phyloP scores from a whole-genome alignment of 106 monocot species.

The Dendrobium catenatum region DNA sequence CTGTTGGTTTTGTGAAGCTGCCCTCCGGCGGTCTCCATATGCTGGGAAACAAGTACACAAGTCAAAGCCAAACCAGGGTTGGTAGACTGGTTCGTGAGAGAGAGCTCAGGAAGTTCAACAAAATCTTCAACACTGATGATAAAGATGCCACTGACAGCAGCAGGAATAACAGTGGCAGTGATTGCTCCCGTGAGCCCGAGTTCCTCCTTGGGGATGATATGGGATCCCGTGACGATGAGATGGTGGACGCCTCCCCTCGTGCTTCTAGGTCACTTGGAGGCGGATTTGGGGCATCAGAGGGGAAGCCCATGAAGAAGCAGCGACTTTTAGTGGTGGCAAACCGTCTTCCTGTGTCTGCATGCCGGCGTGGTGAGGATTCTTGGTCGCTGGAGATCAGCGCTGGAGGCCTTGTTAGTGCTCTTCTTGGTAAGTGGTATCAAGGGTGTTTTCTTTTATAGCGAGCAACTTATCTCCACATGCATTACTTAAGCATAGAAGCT shows the following conservation, averaged over 20 bases:
- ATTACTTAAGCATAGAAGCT: not conserved
- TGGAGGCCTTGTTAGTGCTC: conserved; percentile 88
- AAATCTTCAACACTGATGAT: conserved; percentile 6
- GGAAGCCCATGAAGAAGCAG: conserved; percentile 66
- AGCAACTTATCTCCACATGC: not conserved
- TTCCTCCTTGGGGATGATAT: not conserved
- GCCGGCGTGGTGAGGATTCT: conserved; percentile 66
- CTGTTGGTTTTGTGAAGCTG: conserved; percentile 18
- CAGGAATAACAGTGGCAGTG: conserved; percentile 3
- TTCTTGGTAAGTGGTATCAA: conserved; percentile 48
- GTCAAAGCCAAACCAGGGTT: conserved; percentile 46
- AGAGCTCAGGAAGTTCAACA: conserved; percentile 57
- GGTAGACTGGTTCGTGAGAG: conserved; percentile 67
- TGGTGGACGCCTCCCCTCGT: conserved; percentile 5
- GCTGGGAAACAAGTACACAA: conserved; percentile 32
- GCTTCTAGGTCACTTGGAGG: conserved; percentile 6
- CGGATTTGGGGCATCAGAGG: conserved; percentile 16
- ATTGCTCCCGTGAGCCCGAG: not conserved
- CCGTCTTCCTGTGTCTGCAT: conserved; percentile 84
- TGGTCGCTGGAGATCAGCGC: conserved; percentile 98
- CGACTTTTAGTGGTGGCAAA: conserved; percentile 90
- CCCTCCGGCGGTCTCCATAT: conserved; percentile 8
- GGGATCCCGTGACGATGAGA: not conserved
- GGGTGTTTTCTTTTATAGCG: not conserved
- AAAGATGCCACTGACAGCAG: conserved; percentile 5